Evolutionary conservation across 2,329 filamentous ascomycete genomes (phyloP).

Genomic region (Alternaria burnsii): DNA sequence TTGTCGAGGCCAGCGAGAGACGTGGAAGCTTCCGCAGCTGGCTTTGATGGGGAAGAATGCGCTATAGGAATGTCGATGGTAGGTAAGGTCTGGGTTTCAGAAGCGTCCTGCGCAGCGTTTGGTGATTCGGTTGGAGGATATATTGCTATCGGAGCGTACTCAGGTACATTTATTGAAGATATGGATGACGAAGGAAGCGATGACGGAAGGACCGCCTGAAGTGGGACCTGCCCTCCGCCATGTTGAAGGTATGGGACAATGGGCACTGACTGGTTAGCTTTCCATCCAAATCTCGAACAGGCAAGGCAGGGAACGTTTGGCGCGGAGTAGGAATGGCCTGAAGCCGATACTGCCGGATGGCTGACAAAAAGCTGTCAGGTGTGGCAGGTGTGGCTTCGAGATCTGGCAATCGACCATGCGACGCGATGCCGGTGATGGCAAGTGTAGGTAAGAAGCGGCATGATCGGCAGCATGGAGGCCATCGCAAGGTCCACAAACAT

Average conservation of each 20-base stretch:
- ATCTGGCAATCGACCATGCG: slow-evolving; percentile 16
- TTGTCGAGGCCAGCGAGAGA: slow-evolving; percentile 26
- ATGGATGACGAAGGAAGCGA: slow-evolving; percentile 33
- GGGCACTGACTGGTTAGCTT: slow-evolving; percentile 47
- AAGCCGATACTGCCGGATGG: slow-evolving; percentile 37
- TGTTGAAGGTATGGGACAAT: slow-evolving; percentile 46
- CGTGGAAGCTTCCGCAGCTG: slow-evolving; percentile 24
- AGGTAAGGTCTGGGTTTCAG: slow-evolving; percentile 23
- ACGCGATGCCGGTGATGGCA: slow-evolving; percentile 9
- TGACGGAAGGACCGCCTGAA: slow-evolving; percentile 38
- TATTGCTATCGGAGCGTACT: slow-evolving; percentile 34
- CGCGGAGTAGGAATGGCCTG: slow-evolving; percentile 7
- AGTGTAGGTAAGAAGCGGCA: slow-evolving; percentile 24
- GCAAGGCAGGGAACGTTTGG: slow-evolving; percentile 14
- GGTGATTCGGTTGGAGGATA: slow-evolving; percentile 22
- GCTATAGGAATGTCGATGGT: slow-evolving; percentile 42
- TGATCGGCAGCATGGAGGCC: slow-evolving; percentile 2
- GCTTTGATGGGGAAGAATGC: slow-evolving; percentile 35
- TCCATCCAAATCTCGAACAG: slow-evolving; percentile 19
- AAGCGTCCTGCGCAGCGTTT: slow-evolving; percentile 42
- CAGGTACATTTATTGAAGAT: slow-evolving; percentile 33
- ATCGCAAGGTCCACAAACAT: slow-evolving; percentile 1
- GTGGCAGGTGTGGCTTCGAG: slow-evolving; percentile 1
- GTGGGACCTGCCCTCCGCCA: slow-evolving; percentile 48
- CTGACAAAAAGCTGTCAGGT: slow-evolving; percentile 7